Conservation (phyloP, 805 yeast species). For the Saccharomyces kudriavzevii region DNA sequence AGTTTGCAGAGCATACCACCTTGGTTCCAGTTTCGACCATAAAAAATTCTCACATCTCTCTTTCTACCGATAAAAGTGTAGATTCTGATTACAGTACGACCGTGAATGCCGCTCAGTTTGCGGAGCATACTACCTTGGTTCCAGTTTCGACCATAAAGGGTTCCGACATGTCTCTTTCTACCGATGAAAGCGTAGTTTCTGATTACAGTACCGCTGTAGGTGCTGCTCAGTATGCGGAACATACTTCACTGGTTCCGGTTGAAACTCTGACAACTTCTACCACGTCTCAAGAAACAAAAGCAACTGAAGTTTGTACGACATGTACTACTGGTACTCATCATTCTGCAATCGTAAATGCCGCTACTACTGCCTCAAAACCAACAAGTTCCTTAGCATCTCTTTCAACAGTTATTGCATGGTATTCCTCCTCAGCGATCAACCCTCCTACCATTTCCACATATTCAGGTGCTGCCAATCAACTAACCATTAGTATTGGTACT, state of each 20-base stretch:
- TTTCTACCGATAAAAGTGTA: background rate
- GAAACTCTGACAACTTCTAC: background rate
- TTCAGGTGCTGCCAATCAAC: constrained; percentile 11
- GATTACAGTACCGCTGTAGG: background rate
- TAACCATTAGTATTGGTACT: constrained; percentile 9
- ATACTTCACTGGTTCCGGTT: background rate
- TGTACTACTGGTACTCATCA: background rate
- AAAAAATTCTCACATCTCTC: background rate
- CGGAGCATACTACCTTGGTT: background rate
- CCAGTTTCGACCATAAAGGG: constrained; percentile 1
- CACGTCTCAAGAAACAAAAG: background rate
- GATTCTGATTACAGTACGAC: background rate
- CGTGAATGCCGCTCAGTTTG: background rate
- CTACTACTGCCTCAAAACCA: background rate
- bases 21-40: constrained; percentile 1
- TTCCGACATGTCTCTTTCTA: background rate
- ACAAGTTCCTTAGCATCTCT: background rate
- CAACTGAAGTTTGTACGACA: background rate
- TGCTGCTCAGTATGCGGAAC: background rate
- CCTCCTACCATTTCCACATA: constrained; percentile 2
- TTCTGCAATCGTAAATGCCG: background rate
- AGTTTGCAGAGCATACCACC: background rate
- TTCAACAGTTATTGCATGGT: background rate
- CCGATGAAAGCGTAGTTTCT: background rate
- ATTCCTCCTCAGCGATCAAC: background rate